These are phyloP conservation scores for Fagopyrum homotropicum DNA, from an alignment of 148 eudicot genomes.

Conservation along the genomic window DNA sequence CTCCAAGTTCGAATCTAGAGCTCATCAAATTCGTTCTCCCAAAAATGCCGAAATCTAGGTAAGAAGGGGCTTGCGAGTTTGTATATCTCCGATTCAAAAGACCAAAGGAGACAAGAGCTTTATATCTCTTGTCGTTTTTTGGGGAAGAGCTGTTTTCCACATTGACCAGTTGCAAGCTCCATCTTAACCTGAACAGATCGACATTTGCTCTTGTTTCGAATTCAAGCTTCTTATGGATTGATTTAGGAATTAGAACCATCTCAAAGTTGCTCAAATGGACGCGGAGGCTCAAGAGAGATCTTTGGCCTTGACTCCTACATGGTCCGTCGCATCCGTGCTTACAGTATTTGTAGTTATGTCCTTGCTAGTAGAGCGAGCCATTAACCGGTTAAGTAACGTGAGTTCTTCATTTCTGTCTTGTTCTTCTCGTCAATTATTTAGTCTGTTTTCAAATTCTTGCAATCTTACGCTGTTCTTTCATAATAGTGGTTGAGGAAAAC, in stretches of 20 bases:
- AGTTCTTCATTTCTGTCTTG: slow-evolving; percentile 22
- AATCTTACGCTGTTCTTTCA: not conserved
- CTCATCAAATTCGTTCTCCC: not conserved
- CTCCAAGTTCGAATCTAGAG: not conserved
- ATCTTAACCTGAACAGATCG: not conserved
- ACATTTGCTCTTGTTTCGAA: not conserved
- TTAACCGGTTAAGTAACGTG: slow-evolving; percentile 69
- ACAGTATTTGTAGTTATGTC: slow-evolving; percentile 88
- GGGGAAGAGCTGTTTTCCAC: too few relatives aligned
- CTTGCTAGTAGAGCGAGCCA: slow-evolving; percentile 83
- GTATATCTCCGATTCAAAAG: not conserved
- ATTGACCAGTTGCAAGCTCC: not conserved
- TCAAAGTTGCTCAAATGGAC: slow-evolving; percentile 27
- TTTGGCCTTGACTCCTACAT: slow-evolving; percentile 89
- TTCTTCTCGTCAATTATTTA: not conserved
- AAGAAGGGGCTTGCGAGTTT: not conserved
- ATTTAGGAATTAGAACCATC: not conserved
- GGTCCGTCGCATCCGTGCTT: slow-evolving; percentile 93
- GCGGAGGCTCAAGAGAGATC: slow-evolving; percentile 51
- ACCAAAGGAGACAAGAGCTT: not conserved
- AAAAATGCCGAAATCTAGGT: not conserved
- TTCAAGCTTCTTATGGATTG: not conserved
- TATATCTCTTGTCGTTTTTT: not conserved
- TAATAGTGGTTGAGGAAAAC: slow-evolving; percentile 85
- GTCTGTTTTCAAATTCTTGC: not conserved